Conservation (phyloP, 345 rosid species). For the Sonneratia caseolaris region DNA sequence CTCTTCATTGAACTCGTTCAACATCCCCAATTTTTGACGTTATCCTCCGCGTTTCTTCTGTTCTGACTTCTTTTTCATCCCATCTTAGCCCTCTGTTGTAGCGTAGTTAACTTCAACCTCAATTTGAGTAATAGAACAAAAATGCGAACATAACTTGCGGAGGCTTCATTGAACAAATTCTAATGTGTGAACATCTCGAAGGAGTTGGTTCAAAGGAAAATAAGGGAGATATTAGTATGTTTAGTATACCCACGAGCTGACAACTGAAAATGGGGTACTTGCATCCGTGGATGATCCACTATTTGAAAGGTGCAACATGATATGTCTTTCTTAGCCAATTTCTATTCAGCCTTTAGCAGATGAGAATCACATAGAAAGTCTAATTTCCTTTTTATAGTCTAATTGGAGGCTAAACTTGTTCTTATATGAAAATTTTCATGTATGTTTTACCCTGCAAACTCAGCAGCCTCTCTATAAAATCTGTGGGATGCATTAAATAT, state of each 20-base stretch:
- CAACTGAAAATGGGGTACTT: neutral
- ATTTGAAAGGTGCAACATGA: neutral
- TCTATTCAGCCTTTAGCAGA: neutral
- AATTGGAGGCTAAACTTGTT: neutral
- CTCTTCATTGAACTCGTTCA: neutral
- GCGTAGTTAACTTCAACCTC: neutral
- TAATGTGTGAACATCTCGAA: neutral
- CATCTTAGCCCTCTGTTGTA: neutral
- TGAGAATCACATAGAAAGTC: neutral
- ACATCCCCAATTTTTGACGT: neutral
- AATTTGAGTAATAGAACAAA: too few relatives aligned
- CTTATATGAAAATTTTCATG: too few relatives aligned
- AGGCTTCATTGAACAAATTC: neutral
- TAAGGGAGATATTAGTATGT: too few relatives aligned
- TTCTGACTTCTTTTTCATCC: neutral
- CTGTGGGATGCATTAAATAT: neutral
- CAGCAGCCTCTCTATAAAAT: neutral
- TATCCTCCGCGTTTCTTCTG: neutral
- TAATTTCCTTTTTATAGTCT: too few relatives aligned
- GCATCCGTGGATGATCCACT: neutral
- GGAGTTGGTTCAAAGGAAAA: too few relatives aligned
- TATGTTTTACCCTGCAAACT: neutral
- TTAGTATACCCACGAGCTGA: neutral
- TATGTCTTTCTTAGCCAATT: neutral
- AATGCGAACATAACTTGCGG: too few relatives aligned